Conservation (phyloP, 2,329 filamentous ascomycete species). For the Alternaria brassicicola region DNA sequence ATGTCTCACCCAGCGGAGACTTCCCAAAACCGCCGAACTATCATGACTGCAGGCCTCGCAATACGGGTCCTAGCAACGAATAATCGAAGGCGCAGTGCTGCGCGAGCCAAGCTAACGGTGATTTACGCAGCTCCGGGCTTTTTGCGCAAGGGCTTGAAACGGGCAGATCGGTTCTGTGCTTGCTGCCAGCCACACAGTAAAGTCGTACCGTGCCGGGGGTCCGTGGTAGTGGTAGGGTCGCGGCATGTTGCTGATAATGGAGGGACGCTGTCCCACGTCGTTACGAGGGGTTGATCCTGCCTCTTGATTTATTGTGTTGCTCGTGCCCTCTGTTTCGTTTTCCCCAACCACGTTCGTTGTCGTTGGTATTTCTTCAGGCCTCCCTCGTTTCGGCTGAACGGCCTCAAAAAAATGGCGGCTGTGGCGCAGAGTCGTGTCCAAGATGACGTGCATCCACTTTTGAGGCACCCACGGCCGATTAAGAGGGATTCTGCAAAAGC, state of each 20-base stretch:
- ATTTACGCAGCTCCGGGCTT: constrained; percentile 18
- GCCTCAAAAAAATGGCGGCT: constrained; percentile 18
- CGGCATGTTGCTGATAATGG: constrained; percentile 31
- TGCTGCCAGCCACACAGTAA: constrained; percentile 27
- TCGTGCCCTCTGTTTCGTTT: constrained; percentile 16
- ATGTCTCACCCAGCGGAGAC: constrained; percentile 14
- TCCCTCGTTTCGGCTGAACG: constrained; percentile 11
- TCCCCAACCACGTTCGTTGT: constrained; percentile 12
- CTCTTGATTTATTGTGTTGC: constrained; percentile 26
- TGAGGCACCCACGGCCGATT: constrained; percentile 34
- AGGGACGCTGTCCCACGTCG: constrained; percentile 28
- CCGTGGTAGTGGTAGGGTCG: constrained; percentile 17
- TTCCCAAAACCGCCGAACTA: constrained; percentile 11
- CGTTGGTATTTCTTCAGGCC: constrained; percentile 9
- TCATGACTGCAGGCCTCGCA: constrained; percentile 21
- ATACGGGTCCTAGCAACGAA: constrained; percentile 26
- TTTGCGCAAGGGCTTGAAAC: constrained; percentile 33
- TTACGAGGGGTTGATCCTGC: constrained; percentile 23
- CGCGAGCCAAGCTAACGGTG: constrained; percentile 29
- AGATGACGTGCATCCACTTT: constrained; percentile 30
- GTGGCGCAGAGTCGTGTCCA: constrained; percentile 29
- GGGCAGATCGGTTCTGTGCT: constrained; percentile 25
- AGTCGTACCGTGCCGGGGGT: constrained; percentile 28
- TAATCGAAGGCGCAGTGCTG: constrained; percentile 31
- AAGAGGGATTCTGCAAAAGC: constrained; percentile 36